phyloP scores from a whole-genome alignment of 169 alveolate species.

The Cryptosporidium parvum region DNA sequence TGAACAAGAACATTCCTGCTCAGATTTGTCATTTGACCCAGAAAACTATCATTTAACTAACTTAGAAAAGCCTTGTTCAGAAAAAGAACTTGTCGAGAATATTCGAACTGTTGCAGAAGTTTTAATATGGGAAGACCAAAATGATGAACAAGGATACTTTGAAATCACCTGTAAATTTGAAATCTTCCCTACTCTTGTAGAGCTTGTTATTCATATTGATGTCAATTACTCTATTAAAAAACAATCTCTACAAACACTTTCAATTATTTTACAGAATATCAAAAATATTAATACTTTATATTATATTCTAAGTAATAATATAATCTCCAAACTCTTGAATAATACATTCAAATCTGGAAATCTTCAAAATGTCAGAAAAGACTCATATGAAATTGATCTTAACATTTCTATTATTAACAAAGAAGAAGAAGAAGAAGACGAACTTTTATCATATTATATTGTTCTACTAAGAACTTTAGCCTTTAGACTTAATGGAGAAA shows the following conservation, averaged over 20 bases:
- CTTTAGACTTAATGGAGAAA: constrained; percentile 67
- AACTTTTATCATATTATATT: constrained; percentile 73
- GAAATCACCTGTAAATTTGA: constrained; percentile 16
- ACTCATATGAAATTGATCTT: background rate
- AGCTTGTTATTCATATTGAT: background rate
- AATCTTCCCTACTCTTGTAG: constrained; percentile 26
- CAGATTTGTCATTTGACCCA: background rate
- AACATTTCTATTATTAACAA: background rate
- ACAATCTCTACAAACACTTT: constrained; percentile 64
- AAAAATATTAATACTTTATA: constrained; percentile 22
- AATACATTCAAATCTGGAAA: constrained; percentile 20
- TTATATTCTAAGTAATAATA: constrained; percentile 43
- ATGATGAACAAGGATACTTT: constrained; percentile 53
- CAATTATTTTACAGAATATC: constrained; percentile 47
- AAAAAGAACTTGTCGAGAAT: constrained; percentile 25
- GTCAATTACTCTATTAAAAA: constrained; percentile 26
- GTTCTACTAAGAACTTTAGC: constrained; percentile 72
- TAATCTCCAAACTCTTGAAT: constrained; percentile 8
- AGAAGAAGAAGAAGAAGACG: constrained; percentile 75
- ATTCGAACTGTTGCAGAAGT: constrained; percentile 63
- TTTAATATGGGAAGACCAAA: constrained; percentile 68
- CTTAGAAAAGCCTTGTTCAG: background rate
- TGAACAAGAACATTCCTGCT: background rate
- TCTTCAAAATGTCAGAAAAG: background rate
- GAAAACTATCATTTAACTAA: background rate